Evolutionary conservation across 441 rosid species (phyloP).

Genomic region (Gossypium laxum): DNA sequence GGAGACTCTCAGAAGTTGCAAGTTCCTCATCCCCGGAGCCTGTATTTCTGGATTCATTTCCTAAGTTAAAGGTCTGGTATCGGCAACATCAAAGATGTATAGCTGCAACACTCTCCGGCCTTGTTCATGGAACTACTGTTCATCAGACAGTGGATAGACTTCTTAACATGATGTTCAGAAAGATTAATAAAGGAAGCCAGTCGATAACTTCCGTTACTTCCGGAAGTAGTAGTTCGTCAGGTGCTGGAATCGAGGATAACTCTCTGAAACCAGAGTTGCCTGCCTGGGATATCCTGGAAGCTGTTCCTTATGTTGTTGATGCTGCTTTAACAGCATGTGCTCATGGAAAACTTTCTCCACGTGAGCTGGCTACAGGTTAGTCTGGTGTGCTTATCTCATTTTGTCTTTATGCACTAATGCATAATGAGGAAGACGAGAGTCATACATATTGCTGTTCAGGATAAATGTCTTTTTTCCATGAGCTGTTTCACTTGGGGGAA

Average conservation of each 20-base stretch:
- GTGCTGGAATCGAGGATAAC: conserved; percentile 46
- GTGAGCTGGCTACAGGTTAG: conserved; percentile 67
- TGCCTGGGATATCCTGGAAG: conserved; percentile 76
- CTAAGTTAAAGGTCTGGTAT: conserved; percentile 63
- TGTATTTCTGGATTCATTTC: conserved; percentile 62
- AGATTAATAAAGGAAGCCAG: conserved; percentile 42
- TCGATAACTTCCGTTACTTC: conserved; percentile 47
- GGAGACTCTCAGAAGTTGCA: conserved; percentile 51
- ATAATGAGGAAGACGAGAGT: not conserved
- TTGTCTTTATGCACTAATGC: not conserved
- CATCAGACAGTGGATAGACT: conserved; percentile 54
- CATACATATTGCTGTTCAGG: not conserved
- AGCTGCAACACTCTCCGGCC: conserved; percentile 63
- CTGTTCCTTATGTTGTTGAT: conserved; percentile 66
- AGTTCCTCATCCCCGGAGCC: conserved; percentile 46
- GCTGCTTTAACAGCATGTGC: conserved; percentile 70
- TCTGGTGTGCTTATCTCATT: conserved; percentile 8
- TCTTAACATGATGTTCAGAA: conserved; percentile 58
- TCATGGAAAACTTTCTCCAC: conserved; percentile 68
- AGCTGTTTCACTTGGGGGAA: not conserved
- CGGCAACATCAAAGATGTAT: conserved; percentile 70
- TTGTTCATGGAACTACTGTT: conserved; percentile 53
- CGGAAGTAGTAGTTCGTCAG: conserved; percentile 61
- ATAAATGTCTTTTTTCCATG: not conserved
- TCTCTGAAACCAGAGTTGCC: conserved; percentile 47